phyloP scores from a whole-genome alignment of 352 stramenopile species.

The Pythium guiyangense region DNA sequence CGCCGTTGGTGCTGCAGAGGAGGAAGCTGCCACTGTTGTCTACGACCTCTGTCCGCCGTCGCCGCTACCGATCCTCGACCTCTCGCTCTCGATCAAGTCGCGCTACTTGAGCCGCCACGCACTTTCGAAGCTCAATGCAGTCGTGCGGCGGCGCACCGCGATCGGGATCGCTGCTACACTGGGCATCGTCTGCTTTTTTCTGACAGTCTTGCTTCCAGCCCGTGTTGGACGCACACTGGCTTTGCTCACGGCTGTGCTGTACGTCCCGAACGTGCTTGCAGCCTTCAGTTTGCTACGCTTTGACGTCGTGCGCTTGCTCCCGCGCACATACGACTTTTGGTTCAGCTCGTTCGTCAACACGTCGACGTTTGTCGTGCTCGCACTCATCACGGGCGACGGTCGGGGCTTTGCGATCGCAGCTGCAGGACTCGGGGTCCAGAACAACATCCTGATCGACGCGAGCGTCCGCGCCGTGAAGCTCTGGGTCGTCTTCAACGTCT shows the following conservation, averaged over 20 bases:
- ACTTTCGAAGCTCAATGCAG: background rate
- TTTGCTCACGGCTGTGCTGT: background rate
- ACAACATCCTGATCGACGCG: constrained; percentile 15
- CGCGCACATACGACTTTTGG: constrained; percentile 11
- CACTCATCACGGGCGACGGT: background rate
- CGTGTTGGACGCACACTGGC: background rate
- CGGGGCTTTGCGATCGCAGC: constrained; percentile 7
- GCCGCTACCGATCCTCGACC: constrained; percentile 8
- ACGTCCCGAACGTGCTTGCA: background rate
- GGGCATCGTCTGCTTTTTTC: constrained; percentile 2
- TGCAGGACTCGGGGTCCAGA: constrained; percentile 5
- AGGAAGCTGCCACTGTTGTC: background rate
- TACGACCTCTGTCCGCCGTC: constrained; percentile 7
- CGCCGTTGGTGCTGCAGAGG: too few species aligned
- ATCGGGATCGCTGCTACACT: background rate
- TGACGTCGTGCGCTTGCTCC: constrained; percentile 8
- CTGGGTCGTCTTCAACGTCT: constrained; percentile 7
- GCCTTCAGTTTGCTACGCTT: constrained; percentile 6
- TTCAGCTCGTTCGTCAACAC: constrained; percentile 7
- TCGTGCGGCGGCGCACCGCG: background rate
- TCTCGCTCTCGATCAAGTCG: constrained; percentile 19
- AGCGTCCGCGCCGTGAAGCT: constrained; percentile 9
- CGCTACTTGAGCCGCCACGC: constrained; percentile 9
- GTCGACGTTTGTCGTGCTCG: constrained; percentile 3
- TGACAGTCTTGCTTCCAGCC: background rate